Base-by-base conservation (phyloP, 495 filamentous ascomycete genomes). In the Xylaria intraflava region DNA sequence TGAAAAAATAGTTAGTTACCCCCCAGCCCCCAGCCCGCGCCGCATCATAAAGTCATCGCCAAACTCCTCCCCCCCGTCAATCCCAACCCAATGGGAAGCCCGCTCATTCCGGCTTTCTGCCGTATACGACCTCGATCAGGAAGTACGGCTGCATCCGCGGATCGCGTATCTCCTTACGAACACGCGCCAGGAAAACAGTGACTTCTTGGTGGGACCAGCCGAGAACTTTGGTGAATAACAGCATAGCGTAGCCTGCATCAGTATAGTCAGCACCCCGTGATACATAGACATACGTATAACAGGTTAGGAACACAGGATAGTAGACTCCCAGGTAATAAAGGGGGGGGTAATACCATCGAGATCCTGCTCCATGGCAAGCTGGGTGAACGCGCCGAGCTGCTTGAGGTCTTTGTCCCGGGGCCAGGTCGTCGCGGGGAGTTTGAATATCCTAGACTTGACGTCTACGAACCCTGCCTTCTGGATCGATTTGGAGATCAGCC, bases 351-450 rank as follows among this genome's bases (percentile, higher is more conserved):
- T 57, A 62, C 62, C 62, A 24, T 64, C 62, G 46, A 64, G 57
- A 26, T 60, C 62, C 39, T 64, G 58, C 40, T 64, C 62, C 49
- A 64, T 59, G 5, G 62, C 59, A 11, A 55, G 51, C 50, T 44
- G 49, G 3, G 49, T 51, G 38, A 57, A 64, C 14, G 52, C 33
- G 14, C 78, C 78, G n/a, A 81, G 62, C 44, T 81, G 75, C 53
- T 76, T 77, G 27, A 78, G 55, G 22, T 69, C 66, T 39, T 60
- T 59, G 47, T 82, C 73, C 22, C 61, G 65, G 1, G 78, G 65
- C 74, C 78, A 83, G 6, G 72, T 70, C 14, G 73, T 75, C 20
- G 76, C 60, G 4, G 80, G 80, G 62, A 76, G 72, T 51, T 81
- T 80, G 55, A 75, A 78, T 12, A 51, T 61, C 30, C 64, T 61